Evolutionary conservation across 805 yeast genomes (phyloP), one percentile per base, ranked within the genome.

Genomic region (Hanseniaspora occidentalis): DNA sequence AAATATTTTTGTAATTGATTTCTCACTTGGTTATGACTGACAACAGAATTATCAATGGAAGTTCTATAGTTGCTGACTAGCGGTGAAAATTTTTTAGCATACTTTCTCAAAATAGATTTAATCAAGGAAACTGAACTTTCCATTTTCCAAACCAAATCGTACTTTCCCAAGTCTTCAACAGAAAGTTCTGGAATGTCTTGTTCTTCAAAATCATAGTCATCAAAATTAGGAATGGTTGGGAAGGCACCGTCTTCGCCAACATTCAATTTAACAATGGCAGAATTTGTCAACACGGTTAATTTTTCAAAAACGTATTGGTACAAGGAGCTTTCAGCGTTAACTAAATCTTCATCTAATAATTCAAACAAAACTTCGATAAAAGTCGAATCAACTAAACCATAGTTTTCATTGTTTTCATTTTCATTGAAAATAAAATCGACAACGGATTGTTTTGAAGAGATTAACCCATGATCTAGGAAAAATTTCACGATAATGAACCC

Each of bases 401-500:
- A 48, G 34, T 59, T 57, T 23, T 49, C 50, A 20, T 51, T 56
- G 31, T 48, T 50, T 39, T 62, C 65, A 14, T 56, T 49, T 43
- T 74, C 64, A 5, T 75, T 53, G 44, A 64, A 66, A n/a, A 42
- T 10, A 25, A 42, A 42, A 7, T 38, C 37, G 31, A 64, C 54
- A 26, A 75, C 54, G 31, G 74, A 53, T n/a, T 69, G 57, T 17
- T 48, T 47, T 2, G 69, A 54, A 4, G 61, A 47, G 3, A 79
- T 49, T 18, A 78, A 54, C 2, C 64, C 69, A 39, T 64, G 64
- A 20, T 65, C 61, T 40, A 66, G 64, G 44, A 80, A 61, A 39
- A 71, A 67, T 45, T 73, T 77, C 31, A 75, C 55, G 9, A 80
- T 71, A 43, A 79, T 61, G 42, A 66, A 73, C 1, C 83, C 92